Percentiles rank a stretch among this genome's conserved stretches.
Conservation (phyloP, 495 filamentous ascomycete species). For the Halenospora varia region DNA sequence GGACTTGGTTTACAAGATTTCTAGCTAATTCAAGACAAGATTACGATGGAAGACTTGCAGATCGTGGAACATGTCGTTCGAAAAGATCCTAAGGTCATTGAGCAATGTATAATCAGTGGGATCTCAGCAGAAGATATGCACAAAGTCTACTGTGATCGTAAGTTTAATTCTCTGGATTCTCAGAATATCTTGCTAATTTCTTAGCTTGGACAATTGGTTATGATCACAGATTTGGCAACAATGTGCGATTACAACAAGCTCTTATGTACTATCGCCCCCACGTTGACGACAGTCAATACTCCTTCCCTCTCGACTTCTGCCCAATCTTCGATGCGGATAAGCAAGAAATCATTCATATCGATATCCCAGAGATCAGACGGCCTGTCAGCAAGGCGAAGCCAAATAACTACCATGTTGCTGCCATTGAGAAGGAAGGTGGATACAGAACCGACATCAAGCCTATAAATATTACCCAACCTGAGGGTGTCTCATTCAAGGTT, state of each 20-base stretch:
- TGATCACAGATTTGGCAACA: conserved; percentile 83
- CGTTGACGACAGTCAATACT: conserved; percentile 84
- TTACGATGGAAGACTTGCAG: conserved; percentile 93
- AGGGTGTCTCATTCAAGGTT: conserved; percentile 88
- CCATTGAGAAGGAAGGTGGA: conserved; percentile 70
- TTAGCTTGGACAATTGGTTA: conserved; percentile 94
- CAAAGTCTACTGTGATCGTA: conserved; percentile 53
- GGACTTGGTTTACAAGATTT: background rate
- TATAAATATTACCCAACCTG: conserved; percentile 93
- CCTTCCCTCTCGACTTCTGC: conserved; percentile 89
- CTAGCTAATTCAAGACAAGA: conserved; percentile 40
- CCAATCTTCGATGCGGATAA: conserved; percentile 87
- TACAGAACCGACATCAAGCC: conserved; percentile 81
- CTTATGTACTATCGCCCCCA: conserved; percentile 94
- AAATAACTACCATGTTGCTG: conserved; percentile 75
- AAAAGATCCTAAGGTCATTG: conserved; percentile 83
- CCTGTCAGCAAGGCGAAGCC: conserved; percentile 69
- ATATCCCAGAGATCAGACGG: conserved; percentile 76
- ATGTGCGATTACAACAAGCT: conserved; percentile 81
- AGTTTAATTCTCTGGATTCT: conserved; percentile 29
- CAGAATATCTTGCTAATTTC: background rate
- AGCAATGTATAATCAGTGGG: conserved; percentile 86
- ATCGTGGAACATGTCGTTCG: conserved; percentile 79
- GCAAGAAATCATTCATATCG: conserved; percentile 81
- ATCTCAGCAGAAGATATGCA: conserved; percentile 72